These are phyloP conservation scores for Termitomyces sp. DNA, from an alignment of 768 basidiomycete genomes.

Conservation along the genomic window DNA sequence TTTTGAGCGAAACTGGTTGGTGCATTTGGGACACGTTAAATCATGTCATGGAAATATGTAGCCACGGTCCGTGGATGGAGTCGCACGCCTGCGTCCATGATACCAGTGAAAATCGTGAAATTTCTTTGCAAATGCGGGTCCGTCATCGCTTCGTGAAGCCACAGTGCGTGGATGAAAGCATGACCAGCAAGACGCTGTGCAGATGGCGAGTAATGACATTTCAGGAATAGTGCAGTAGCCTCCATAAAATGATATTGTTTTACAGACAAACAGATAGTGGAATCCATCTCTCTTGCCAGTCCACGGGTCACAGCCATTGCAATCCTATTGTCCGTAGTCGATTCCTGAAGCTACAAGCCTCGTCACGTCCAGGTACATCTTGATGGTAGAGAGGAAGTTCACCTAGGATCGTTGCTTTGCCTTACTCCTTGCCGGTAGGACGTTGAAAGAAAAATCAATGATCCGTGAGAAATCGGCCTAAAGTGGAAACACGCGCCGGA, in stretches of 20 bases:
- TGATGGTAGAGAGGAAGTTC: background rate
- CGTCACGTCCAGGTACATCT: background rate
- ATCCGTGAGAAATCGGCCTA: too few species aligned
- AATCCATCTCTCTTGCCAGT: background rate
- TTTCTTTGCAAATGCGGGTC: background rate
- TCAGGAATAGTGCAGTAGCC: background rate
- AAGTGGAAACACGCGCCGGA: too few species aligned
- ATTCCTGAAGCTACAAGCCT: background rate
- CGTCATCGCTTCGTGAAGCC: rapidly evolving
- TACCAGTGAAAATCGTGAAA: rapidly evolving
- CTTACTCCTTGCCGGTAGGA: too few species aligned
- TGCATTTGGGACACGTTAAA: background rate
- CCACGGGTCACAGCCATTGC: background rate
- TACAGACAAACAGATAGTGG: background rate
- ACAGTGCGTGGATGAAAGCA: background rate
- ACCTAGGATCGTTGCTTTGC: background rate
- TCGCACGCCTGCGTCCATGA: background rate
- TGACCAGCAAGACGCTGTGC: background rate
- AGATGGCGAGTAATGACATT: background rate
- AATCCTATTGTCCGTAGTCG: background rate
- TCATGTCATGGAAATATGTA: background rate
- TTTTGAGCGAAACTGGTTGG: rapidly evolving
- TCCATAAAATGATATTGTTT: rapidly evolving
- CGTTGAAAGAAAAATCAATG: too few species aligned
- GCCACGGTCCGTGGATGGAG: background rate